Evolutionary conservation across 495 filamentous ascomycete genomes (phyloP).

Genomic region (Tuber umbilicatum): DNA sequence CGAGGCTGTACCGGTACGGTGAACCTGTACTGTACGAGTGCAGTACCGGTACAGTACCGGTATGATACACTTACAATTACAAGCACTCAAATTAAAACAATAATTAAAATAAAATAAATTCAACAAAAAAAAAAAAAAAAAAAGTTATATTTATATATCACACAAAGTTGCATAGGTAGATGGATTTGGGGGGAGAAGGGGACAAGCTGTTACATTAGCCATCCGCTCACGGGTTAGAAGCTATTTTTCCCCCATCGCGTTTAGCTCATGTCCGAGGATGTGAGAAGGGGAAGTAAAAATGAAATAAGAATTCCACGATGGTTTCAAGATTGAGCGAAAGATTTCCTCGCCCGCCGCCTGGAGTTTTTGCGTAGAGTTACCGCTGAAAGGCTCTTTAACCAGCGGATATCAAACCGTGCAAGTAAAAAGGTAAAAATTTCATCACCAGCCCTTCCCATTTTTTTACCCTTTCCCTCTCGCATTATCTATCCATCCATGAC

Average conservation of each 20-base stretch:
- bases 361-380: too few relatives aligned
- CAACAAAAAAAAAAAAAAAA: background rate
- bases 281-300: background rate
- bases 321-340: background rate
- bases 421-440: background rate
- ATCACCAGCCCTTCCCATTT: background rate
- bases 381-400: background rate
- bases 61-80: background rate
- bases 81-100: background rate
- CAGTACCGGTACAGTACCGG: background rate
- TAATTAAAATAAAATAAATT: slow-evolving; percentile 1
- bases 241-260: background rate
- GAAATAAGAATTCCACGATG: background rate
- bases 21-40: background rate
- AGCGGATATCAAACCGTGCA: background rate
- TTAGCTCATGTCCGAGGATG: background rate
- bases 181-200: background rate
- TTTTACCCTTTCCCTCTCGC: background rate
- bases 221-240: background rate
- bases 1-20: background rate
- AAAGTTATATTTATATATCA: slow-evolving; percentile 1
- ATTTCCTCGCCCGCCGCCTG: background rate
- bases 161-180: background rate
- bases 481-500: background rate
- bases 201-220: slow-evolving; percentile 1